Conservation (phyloP, 1,284 basidiomycete genomes). For the Rhodofomes roseus region DNA sequence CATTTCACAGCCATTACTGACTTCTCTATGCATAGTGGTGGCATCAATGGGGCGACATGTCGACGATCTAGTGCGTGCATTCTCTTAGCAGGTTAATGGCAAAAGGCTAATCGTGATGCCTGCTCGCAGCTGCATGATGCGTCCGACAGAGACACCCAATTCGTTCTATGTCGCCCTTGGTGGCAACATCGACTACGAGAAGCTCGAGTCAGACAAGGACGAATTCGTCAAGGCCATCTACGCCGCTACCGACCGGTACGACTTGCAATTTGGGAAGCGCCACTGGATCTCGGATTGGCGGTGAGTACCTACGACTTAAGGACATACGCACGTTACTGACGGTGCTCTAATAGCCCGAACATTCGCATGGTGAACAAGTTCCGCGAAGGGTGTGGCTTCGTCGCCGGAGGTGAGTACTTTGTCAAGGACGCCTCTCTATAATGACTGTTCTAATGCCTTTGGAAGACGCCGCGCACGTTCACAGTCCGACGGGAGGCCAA, state of each 20-base stretch:
- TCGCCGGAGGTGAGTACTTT: slow-evolving; percentile 32
- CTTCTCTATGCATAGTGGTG: background rate
- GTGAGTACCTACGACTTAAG: background rate
- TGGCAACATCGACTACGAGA: slow-evolving; percentile 4
- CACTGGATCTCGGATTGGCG: slow-evolving; percentile 8
- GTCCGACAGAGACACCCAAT: slow-evolving; percentile 1
- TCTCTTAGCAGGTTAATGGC: too few species aligned
- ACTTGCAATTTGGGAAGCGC: slow-evolving; percentile 5
- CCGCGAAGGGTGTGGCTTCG: slow-evolving; percentile 29
- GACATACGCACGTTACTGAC: background rate
- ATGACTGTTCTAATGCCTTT: background rate
- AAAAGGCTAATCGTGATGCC: background rate
- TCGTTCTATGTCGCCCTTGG: background rate
- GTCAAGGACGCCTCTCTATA: background rate
- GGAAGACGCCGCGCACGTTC: slow-evolving; percentile 22
- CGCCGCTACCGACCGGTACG: slow-evolving; percentile 5
- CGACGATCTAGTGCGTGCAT: background rate
- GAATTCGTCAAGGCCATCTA: slow-evolving; percentile 1
- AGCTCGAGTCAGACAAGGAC: slow-evolving; percentile 1
- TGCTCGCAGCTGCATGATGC: background rate
- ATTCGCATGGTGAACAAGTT: slow-evolving; percentile 36
- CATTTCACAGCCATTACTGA: background rate
- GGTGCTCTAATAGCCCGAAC: slow-evolving; percentile 27
- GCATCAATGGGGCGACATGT: slow-evolving; percentile 3
- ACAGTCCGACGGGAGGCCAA: slow-evolving; percentile 23